Evolutionary conservation across 331 rosid species (phyloP).

Genomic region (Malus hybrid): DNA sequence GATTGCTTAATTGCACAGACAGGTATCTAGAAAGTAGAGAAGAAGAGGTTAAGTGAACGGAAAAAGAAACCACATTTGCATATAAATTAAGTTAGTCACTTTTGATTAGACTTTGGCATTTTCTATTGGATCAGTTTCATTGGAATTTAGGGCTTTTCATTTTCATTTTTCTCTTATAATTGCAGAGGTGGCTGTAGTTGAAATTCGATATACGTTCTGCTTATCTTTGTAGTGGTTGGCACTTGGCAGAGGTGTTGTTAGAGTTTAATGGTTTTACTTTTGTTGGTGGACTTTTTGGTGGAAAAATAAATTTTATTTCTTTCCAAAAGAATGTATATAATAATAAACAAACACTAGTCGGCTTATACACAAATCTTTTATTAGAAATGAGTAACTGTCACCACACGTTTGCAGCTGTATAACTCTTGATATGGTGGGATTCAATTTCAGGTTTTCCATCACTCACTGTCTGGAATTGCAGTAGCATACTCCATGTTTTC

Average conservation of each 20-base stretch:
- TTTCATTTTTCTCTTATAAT: background rate
- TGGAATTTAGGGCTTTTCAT: background rate
- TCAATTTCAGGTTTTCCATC: constrained; percentile 40
- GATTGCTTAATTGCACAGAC: background rate
- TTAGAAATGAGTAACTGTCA: background rate
- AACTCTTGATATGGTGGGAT: background rate
- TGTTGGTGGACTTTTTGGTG: background rate
- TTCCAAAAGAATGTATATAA: background rate
- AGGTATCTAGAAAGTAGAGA: background rate
- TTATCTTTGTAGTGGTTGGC: background rate
- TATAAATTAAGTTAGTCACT: background rate
- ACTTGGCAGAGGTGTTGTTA: background rate
- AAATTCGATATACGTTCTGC: background rate
- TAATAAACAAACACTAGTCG: background rate
- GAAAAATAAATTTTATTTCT: background rate
- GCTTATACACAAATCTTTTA: background rate
- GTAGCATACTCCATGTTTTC: constrained; percentile 42
- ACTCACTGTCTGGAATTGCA: constrained; percentile 38
- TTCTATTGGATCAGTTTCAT: background rate
- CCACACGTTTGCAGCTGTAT: background rate
- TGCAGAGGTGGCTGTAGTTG: background rate
- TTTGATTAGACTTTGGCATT: background rate
- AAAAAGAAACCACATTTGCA: background rate
- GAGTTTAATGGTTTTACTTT: background rate
- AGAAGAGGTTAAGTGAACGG: background rate